These are phyloP conservation scores for Eucalyptus regnans DNA, from an alignment of 345 rosid species.

Conservation along the genomic window DNA sequence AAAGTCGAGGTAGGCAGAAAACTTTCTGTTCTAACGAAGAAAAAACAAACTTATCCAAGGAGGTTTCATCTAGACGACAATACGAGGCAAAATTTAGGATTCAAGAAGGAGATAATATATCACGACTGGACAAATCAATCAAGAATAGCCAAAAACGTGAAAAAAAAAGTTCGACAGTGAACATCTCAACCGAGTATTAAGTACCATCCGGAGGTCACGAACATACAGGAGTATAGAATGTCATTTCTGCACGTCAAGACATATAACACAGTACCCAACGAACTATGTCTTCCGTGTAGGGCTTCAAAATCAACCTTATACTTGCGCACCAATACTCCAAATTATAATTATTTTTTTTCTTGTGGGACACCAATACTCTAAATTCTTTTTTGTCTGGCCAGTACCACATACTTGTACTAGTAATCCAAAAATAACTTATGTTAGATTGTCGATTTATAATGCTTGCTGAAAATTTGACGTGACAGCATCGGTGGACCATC, in stretches of 20 bases:
- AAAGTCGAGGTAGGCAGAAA: background rate
- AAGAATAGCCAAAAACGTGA: background rate
- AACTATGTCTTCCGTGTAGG: slow-evolving; percentile 50
- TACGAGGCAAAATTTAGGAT: background rate
- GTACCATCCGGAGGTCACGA: too few species aligned
- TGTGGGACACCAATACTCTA: background rate
- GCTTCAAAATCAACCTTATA: slow-evolving; percentile 45
- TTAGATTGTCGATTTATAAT: background rate
- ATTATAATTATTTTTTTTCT: too few species aligned
- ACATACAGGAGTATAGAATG: background rate
- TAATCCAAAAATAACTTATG: background rate
- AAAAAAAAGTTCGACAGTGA: background rate
- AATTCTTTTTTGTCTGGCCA: background rate
- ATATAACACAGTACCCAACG: slow-evolving; percentile 23
- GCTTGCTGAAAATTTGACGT: rapidly evolving
- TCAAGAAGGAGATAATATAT: background rate
- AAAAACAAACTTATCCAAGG: background rate
- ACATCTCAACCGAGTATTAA: background rate
- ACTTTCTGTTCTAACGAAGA: background rate
- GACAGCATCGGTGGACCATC: background rate
- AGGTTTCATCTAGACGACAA: background rate
- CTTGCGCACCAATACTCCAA: background rate
- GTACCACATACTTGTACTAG: background rate
- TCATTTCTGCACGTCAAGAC: background rate
- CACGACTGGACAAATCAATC: background rate